Percentiles rank a stretch among this genome's conserved stretches.
These are phyloP conservation scores for Penicillium parvum DNA, from an alignment of 495 filamentous ascomycete genomes.

Conservation along the genomic window DNA sequence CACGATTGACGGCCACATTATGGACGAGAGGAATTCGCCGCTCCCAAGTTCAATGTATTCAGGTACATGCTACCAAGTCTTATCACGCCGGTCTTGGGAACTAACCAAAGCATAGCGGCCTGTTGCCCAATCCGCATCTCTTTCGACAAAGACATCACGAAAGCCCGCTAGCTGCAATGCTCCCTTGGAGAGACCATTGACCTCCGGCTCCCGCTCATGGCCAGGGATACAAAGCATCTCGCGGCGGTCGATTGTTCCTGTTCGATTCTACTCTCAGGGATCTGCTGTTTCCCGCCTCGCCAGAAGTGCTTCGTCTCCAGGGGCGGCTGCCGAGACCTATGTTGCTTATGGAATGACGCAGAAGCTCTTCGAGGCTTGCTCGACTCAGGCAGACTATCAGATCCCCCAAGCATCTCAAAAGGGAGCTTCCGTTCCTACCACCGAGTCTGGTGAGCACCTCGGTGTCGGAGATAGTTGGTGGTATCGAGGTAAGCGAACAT, in stretches of 20 bases:
- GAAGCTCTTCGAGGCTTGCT: conserved; percentile 72
- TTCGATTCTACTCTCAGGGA: conserved; percentile 12
- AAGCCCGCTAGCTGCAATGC: background rate
- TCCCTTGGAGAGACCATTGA: conserved; percentile 1
- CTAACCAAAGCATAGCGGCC: conserved; percentile 9
- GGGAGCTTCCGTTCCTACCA: conserved; percentile 55
- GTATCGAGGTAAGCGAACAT: conserved; percentile 64
- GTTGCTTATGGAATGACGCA: conserved; percentile 74
- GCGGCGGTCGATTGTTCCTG: background rate
- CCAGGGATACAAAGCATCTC: background rate
- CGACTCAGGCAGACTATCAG: conserved; percentile 67
- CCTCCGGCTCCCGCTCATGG: no score
- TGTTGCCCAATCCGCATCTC: conserved; percentile 7
- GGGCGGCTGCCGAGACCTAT: conserved; percentile 59
- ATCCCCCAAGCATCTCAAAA: conserved; percentile 55
- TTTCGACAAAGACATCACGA: conserved; percentile 4
- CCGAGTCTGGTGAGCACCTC: conserved; percentile 69
- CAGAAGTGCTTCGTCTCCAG: conserved; percentile 30
- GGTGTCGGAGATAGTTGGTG: conserved; percentile 74
- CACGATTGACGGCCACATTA: conserved; percentile 18
- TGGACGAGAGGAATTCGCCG: conserved; percentile 14
- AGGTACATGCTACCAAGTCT: conserved; percentile 5
- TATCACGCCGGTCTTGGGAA: background rate
- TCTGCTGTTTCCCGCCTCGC: conserved; percentile 27
- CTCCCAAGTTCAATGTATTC: conserved; percentile 8